phyloP scores from a whole-genome alignment of 1,284 basidiomycete genomes.

The Amylostereum areolatum region DNA sequence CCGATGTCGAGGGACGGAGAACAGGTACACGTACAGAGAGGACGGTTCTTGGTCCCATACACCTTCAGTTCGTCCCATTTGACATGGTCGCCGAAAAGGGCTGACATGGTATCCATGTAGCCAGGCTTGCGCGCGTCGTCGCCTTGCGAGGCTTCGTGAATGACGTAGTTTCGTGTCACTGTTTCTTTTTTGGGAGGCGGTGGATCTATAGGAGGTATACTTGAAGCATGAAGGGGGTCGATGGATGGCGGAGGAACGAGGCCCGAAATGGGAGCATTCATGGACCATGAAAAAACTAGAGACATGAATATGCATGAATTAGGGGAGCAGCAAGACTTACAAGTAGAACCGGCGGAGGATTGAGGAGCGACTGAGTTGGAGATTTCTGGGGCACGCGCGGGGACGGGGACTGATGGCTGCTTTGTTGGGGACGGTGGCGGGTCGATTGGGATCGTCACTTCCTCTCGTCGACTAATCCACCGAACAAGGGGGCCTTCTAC shows the following conservation, averaged over 20 bases:
- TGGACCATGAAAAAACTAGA: too few species aligned
- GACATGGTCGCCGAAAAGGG: constrained; percentile 72
- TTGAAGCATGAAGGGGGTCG: too few species aligned
- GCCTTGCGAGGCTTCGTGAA: constrained; percentile 52
- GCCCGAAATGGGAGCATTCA: too few species aligned
- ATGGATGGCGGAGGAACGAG: too few species aligned
- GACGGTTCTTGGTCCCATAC: constrained; percentile 55
- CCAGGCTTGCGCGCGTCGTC: constrained; percentile 40
- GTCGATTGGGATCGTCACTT: constrained; percentile 33
- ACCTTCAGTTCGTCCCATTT: constrained; percentile 65
- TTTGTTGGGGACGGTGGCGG: background rate
- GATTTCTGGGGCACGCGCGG: background rate
- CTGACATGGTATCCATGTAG: constrained; percentile 70
- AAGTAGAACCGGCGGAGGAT: background rate
- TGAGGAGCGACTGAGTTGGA: constrained; percentile 2
- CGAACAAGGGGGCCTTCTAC: constrained; percentile 69
- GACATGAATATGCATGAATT: too few species aligned
- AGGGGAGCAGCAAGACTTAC: background rate
- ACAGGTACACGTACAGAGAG: constrained; percentile 40
- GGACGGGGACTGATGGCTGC: constrained; percentile 15
- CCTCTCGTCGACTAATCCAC: constrained; percentile 66
- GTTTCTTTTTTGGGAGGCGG: constrained; percentile 31
- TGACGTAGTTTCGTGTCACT: constrained; percentile 55
- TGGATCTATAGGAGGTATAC: background rate
- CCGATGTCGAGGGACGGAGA: constrained; percentile 3